phyloP scores from a whole-genome alignment of 1,284 basidiomycete species.

The Rhodotorula sp. region DNA sequence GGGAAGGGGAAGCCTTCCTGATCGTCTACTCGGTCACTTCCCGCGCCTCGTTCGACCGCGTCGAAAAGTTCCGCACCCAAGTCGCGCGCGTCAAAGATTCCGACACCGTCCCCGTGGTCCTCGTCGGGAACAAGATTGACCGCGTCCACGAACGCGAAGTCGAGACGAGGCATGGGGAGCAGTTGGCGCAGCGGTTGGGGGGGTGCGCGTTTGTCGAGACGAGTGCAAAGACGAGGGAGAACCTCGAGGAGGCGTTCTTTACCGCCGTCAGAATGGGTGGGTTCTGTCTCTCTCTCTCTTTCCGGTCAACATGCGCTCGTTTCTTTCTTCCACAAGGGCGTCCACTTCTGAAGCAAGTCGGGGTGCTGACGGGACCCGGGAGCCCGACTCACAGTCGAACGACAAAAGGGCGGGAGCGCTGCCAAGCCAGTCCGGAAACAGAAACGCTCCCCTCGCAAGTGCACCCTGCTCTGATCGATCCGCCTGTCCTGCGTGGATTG shows the following conservation, averaged over 20 bases:
- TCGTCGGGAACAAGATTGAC: conserved; percentile 52
- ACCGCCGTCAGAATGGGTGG: conserved; percentile 45
- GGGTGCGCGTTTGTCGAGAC: conserved; percentile 51
- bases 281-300: neutral
- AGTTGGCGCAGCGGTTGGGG: conserved; percentile 47
- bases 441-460: conserved; percentile 44
- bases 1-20: conserved; percentile 52
- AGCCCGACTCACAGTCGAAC: conserved; percentile 40
- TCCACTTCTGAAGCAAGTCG: neutral
- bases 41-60: conserved; percentile 50
- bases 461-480: conserved; percentile 44
- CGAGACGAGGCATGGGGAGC: conserved; percentile 47
- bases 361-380: neutral
- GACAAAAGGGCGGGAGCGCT: conserved; percentile 43
- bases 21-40: conserved; percentile 51
- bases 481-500: no score
- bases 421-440: conserved; percentile 38
- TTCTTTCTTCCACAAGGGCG: neutral
- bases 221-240: conserved; percentile 51
- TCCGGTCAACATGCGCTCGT: neutral
- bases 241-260: conserved; percentile 50
- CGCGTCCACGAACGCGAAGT: conserved; percentile 50
- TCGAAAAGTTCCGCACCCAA: conserved; percentile 49
- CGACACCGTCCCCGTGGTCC: conserved; percentile 48
- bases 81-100: conserved; percentile 49